These are phyloP conservation scores for Aspergillus tubingensis DNA, from an alignment of 2,329 filamentous ascomycete genomes.

Conservation along the genomic window DNA sequence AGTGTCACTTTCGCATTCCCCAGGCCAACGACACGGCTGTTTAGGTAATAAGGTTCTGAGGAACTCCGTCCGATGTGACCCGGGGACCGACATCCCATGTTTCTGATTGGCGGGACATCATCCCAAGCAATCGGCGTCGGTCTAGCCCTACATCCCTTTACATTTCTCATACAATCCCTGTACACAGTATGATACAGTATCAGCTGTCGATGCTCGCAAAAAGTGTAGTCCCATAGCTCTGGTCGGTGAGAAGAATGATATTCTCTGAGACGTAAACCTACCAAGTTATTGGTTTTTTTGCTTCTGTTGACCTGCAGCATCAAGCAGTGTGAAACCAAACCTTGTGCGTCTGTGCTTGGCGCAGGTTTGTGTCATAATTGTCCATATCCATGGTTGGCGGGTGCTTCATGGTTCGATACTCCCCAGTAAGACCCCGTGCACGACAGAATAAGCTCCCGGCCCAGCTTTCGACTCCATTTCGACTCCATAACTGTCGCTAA, in stretches of 20 bases:
- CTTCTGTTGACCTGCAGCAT: neutral
- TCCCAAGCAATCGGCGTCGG: slow-evolving; percentile 11
- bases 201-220: neutral
- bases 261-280: neutral
- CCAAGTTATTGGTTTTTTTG: neutral
- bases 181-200: slow-evolving; percentile 8
- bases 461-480: slow-evolving; percentile 4
- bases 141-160: slow-evolving; percentile 4
- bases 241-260: neutral
- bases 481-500: neutral
- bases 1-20: neutral
- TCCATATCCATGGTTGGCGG: neutral
- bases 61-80: slow-evolving; percentile 16
- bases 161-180: neutral
- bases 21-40: slow-evolving; percentile 10
- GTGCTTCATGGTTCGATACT: slow-evolving; percentile 2
- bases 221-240: neutral
- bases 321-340: neutral
- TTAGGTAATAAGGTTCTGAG: slow-evolving; percentile 15
- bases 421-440: slow-evolving; percentile 4
- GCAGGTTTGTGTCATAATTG: slow-evolving; percentile 1
- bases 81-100: neutral
- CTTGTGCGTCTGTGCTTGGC: neutral
- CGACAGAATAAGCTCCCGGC: slow-evolving; percentile 11
- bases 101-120: slow-evolving; percentile 14